These are phyloP conservation scores for Globomyces sp. DNA, from an alignment of 371 early-diverging fungal genomes.

Conservation along the genomic window DNA sequence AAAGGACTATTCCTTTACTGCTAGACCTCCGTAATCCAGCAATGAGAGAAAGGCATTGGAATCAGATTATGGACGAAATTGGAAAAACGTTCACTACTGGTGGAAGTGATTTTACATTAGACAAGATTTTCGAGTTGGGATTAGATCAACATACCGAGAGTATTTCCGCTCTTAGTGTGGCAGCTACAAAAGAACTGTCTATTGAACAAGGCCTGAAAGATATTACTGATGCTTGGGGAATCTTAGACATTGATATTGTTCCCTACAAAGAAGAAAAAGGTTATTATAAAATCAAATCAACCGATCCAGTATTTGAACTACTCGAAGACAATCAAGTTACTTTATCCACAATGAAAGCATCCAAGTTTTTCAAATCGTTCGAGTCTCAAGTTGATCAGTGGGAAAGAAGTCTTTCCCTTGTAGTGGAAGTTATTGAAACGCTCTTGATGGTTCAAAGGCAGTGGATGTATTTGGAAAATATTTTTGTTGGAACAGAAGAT, in stretches of 20 bases:
- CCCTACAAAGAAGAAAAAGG: constrained; percentile 56
- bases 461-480: constrained; percentile 61
- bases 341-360: constrained; percentile 55
- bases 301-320: constrained; percentile 52
- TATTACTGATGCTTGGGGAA: constrained; percentile 49
- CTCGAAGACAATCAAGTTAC: constrained; percentile 60
- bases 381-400: constrained; percentile 51
- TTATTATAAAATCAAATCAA: constrained; percentile 48
- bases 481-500: constrained; percentile 59
- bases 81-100: constrained; percentile 50
- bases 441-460: constrained; percentile 53
- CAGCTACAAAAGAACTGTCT: constrained; percentile 53
- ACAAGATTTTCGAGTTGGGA: constrained; percentile 50
- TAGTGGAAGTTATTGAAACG: constrained; percentile 52
- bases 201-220: constrained; percentile 49
- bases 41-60: constrained; percentile 56
- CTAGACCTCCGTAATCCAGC: constrained; percentile 53
- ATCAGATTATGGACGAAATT: constrained; percentile 53
- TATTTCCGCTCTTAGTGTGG: constrained; percentile 39
- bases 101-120: constrained; percentile 46
- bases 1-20: constrained; percentile 47
- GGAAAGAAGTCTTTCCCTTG: constrained; percentile 50
- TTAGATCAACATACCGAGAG: constrained; percentile 53
- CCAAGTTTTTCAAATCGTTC: constrained; percentile 54
- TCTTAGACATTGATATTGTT: constrained; percentile 49